phyloP scores from a whole-genome alignment of 2,329 filamentous ascomycete genomes.

The Ascochyta rabiei region DNA sequence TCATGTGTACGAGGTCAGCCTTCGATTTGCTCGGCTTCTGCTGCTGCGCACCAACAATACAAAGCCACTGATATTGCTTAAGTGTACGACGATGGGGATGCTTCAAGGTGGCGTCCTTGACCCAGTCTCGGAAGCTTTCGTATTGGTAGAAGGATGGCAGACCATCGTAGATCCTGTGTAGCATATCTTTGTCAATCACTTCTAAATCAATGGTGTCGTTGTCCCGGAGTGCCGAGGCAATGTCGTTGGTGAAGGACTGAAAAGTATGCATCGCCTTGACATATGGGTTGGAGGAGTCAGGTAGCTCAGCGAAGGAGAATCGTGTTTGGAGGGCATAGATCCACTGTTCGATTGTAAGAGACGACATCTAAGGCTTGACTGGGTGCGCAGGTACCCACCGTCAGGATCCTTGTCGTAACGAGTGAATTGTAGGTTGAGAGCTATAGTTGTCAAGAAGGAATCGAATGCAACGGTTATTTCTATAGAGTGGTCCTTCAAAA shows the following conservation, averaged over 20 bases:
- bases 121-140: neutral
- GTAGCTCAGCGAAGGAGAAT: neutral
- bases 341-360: neutral
- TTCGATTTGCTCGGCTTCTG: neutral
- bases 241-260: constrained; percentile 2
- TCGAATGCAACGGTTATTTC: neutral
- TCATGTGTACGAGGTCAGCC: neutral
- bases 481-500: neutral
- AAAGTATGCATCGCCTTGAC: constrained; percentile 5
- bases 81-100: constrained; percentile 10
- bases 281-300: constrained; percentile 3
- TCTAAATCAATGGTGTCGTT: neutral
- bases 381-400: neutral
- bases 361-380: neutral
- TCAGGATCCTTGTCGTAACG: neutral
- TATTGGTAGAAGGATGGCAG: constrained; percentile 1
- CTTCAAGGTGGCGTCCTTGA: constrained; percentile 12
- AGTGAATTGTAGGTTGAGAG: neutral
- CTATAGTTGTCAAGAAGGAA: no score
- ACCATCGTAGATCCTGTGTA: neutral
- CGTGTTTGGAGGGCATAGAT: neutral
- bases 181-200: neutral
- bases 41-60: constrained; percentile 2
- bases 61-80: constrained; percentile 7
- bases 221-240: neutral